Evolutionary conservation across 257 asterid species (phyloP).

Genomic region (Solanum sparsipilum): DNA sequence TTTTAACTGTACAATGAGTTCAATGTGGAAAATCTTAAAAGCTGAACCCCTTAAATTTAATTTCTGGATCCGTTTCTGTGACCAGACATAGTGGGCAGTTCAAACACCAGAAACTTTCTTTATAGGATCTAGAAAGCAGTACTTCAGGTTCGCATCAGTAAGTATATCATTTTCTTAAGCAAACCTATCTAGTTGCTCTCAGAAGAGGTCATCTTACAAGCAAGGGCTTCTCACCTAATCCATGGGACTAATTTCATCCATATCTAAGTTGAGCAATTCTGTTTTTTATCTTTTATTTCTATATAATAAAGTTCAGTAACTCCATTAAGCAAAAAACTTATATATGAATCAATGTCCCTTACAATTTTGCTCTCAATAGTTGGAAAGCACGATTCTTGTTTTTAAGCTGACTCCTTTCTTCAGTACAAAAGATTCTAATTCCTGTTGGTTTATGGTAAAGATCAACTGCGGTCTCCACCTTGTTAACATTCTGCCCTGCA

Average conservation of each 20-base stretch:
- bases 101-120: not conserved
- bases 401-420: constrained; percentile 83
- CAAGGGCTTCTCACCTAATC: not conserved
- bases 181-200: not conserved
- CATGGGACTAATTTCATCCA: not conserved
- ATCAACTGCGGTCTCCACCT: constrained; percentile 99
- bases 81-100: not conserved
- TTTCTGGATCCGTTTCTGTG: not conserved
- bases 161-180: not conserved
- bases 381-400: constrained; percentile 89
- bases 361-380: constrained; percentile 89
- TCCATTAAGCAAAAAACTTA: not conserved
- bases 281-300: not conserved
- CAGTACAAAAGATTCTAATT: constrained; percentile 94
- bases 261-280: not conserved
- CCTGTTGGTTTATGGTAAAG: constrained; percentile 97
- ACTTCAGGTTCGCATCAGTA: not conserved
- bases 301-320: not conserved
- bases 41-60: not conserved
- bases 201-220: not conserved
- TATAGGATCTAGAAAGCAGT: not conserved
- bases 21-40: not conserved
- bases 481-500: constrained; percentile 99
- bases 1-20: not conserved
- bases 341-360: constrained; percentile 12